phyloP scores from a whole-genome alignment of 345 rosid genomes.

The Boechera retrofracta region DNA sequence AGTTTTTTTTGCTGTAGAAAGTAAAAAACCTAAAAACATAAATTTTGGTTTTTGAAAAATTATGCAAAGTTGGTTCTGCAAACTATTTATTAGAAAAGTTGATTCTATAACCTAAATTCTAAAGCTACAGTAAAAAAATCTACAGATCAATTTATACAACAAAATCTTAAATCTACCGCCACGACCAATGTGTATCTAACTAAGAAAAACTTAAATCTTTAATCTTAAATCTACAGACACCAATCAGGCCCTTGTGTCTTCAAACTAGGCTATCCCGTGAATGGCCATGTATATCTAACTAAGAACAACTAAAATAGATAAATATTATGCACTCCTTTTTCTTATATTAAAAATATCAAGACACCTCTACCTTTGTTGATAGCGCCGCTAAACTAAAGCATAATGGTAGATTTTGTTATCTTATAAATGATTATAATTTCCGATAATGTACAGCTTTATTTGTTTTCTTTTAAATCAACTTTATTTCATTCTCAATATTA shows the following conservation, averaged over 20 bases:
- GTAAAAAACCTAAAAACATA: too few species aligned
- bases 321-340: neutral
- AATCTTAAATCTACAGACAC: too few species aligned
- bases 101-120: too few species aligned
- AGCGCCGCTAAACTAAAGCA: neutral
- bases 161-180: too few species aligned
- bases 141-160: too few species aligned
- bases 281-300: conserved; percentile 1
- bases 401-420: conserved; percentile 12
- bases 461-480: neutral
- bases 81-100: too few species aligned
- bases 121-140: too few species aligned
- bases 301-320: neutral
- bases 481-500: neutral
- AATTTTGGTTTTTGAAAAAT: too few species aligned
- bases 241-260: neutral
- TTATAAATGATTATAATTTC: neutral
- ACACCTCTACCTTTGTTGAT: conserved; percentile 4
- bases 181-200: too few species aligned
- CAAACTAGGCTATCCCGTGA: neutral
- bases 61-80: too few species aligned
- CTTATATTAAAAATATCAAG: neutral
- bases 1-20: too few species aligned
- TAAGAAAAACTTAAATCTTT: too few species aligned
- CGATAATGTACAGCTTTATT: neutral